Base-by-base conservation (phyloP, 2,329 filamentous ascomycete genomes). In the Mycosphaerella sp. region DNA sequence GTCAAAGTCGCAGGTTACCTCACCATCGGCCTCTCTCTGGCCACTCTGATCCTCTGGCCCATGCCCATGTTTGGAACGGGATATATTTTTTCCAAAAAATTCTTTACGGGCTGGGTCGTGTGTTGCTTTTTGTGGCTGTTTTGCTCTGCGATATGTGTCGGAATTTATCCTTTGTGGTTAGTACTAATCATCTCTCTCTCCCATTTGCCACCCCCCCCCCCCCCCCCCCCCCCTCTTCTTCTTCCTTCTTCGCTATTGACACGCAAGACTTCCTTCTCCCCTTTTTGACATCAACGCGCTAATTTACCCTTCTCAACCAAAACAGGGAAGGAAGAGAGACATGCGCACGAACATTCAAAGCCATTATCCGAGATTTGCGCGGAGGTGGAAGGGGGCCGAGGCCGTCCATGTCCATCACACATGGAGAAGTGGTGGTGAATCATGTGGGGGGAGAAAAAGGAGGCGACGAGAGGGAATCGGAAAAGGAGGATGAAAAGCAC, bases 1-100 rank as follows among this genome's bases (percentile, higher is more conserved):
- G 69, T 70, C 9, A 68, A 67, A 41, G 77, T 80, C 62, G 77
- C 79, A 1, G 73, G 77, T 46, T 71, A 69, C 18, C 65, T 80
- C 54, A 86, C 83, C 0, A 72, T 80, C 9, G 67, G 77, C 54
- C 74, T 87, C 71, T 86, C 87, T 1, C 60, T 76, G 6, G 60
- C 74, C 13, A 75, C 74, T 0, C 71, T 75, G 14, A 59, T 78
- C 9, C 56, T 69, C 0, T 77, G 74, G 75, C 75, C 75, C 0
- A 67, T 78, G 64, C 74, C 75, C 18, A 66, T 78, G 10, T 77
- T 77, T 56, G 70, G 74, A 1, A 0, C 56, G 2, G 64, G 71
- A 53, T 78, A 73, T 44, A 68, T 78, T 25, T 78, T 78, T 56
- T 74, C 68, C 1, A 70, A 70, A 55, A 58, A 65, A 0, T 76